These are phyloP conservation scores for Leishmania braziliensis DNA, from an alignment of 208 protist species.

Conservation along the genomic window DNA sequence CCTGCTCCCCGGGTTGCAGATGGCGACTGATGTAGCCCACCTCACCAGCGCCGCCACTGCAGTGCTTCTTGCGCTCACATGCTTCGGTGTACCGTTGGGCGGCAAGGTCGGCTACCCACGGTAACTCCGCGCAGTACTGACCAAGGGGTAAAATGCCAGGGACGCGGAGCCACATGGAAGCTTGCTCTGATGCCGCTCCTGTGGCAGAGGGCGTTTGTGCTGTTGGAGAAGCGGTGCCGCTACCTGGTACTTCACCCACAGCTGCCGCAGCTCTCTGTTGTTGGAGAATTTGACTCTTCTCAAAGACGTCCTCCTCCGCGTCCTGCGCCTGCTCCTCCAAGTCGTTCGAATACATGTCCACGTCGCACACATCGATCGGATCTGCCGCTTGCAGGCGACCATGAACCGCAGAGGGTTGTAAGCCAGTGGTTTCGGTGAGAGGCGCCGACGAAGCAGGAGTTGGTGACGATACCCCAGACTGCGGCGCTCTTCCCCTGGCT, in stretches of 20 bases:
- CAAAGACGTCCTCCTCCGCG: slow-evolving; percentile 6
- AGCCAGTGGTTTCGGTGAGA: neutral
- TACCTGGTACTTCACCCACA: neutral
- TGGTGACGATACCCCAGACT: neutral
- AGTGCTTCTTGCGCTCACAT: slow-evolving; percentile 23
- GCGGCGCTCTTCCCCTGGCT: neutral
- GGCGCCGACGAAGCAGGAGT: neutral
- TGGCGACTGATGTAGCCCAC: slow-evolving; percentile 25
- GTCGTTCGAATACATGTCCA: slow-evolving; percentile 15
- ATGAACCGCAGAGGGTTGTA: neutral
- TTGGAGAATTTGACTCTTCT: neutral
- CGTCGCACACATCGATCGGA: slow-evolving; percentile 1
- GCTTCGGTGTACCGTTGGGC: slow-evolving; percentile 29
- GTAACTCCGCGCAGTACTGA: slow-evolving; percentile 44
- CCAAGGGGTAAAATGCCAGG: slow-evolving; percentile 37
- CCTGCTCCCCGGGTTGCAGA: slow-evolving; percentile 4
- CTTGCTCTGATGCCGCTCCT: neutral
- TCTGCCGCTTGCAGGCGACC: neutral
- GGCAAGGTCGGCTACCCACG: slow-evolving; percentile 29
- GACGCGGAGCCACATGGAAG: slow-evolving; percentile 25
- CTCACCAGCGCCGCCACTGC: slow-evolving; percentile 14
- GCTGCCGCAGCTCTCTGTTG: neutral
- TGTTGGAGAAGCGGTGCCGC: neutral
- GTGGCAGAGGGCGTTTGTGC: neutral
- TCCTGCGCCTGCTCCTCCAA: slow-evolving; percentile 9